These are phyloP conservation scores for Fusarium citri DNA, from an alignment of 2,329 filamentous ascomycete genomes.

Conservation along the genomic window DNA sequence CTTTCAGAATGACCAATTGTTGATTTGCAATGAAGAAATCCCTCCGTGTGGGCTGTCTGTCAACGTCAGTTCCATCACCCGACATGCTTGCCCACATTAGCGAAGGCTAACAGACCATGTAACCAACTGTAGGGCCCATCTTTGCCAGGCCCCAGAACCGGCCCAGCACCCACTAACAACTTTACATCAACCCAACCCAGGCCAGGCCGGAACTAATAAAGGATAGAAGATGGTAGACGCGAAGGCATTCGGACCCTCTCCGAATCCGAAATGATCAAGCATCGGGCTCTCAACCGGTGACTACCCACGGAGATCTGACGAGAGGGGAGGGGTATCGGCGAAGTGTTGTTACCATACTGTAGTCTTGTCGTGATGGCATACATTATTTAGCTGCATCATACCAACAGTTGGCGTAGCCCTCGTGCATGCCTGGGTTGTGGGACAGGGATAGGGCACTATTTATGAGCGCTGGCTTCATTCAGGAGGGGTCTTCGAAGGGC, in stretches of 20 bases:
- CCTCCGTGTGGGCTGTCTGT: constrained; percentile 34
- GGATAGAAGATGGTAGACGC: constrained; percentile 19
- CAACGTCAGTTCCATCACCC: constrained; percentile 37
- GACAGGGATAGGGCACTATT: constrained; percentile 12
- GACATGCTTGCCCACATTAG: constrained; percentile 38
- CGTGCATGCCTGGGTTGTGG: constrained; percentile 7
- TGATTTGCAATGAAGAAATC: constrained; percentile 4
- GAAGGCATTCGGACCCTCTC: constrained; percentile 23
- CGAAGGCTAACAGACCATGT: constrained; percentile 14
- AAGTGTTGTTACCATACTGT: constrained; percentile 6
- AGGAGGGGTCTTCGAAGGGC: not conserved
- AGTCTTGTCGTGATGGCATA: constrained; percentile 35
- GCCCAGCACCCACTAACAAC: constrained; percentile 30
- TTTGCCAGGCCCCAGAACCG: constrained; percentile 21
- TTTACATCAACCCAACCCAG: constrained; percentile 22
- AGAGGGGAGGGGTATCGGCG: constrained; percentile 19
- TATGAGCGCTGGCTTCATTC: not conserved
- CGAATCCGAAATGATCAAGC: constrained; percentile 19
- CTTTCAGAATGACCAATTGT: constrained; percentile 3
- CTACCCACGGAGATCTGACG: not conserved
- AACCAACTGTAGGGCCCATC: constrained; percentile 25
- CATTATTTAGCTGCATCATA: constrained; percentile 40
- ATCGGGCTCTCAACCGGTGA: constrained; percentile 12
- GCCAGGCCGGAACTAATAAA: constrained; percentile 9
- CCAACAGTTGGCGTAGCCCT: constrained; percentile 17